Conservation (phyloP, 2,329 filamentous ascomycete genomes). For the Exophiala alcalophila region DNA sequence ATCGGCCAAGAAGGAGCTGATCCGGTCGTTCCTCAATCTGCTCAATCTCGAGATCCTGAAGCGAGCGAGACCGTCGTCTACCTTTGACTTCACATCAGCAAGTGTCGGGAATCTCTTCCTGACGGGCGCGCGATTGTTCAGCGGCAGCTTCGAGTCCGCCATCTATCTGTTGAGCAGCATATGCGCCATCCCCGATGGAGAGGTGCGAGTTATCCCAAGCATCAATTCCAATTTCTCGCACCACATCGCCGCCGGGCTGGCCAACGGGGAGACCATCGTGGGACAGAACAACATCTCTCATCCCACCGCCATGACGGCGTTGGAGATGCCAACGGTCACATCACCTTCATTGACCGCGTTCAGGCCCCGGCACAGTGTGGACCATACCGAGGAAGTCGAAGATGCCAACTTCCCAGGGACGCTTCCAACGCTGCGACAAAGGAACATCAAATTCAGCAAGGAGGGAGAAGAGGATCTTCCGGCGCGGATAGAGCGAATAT, state of each 20-base stretch:
- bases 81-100: conserved; percentile 74
- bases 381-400: conserved; percentile 37
- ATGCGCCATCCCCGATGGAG: conserved; percentile 70
- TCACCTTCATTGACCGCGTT: conserved; percentile 35
- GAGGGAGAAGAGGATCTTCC: conserved; percentile 78
- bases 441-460: conserved; percentile 81
- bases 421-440: conserved; percentile 72
- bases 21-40: conserved; percentile 72
- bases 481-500: conserved; percentile 74
- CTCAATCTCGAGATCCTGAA: conserved; percentile 77
- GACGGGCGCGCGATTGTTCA: conserved; percentile 83
- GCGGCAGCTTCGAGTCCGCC: conserved; percentile 85
- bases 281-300: conserved; percentile 94
- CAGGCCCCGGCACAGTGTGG: conserved; percentile 26
- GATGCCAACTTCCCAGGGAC: conserved; percentile 57
- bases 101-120: conserved; percentile 78
- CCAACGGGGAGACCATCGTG: conserved; percentile 73
- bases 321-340: conserved; percentile 34
- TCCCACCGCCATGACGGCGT: conserved; percentile 50
- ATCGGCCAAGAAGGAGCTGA: conserved; percentile 70
- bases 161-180: conserved; percentile 87
- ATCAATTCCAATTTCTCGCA: conserved; percentile 95
- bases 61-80: conserved; percentile 65
- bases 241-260: conserved; percentile 82
- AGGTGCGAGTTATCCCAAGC: conserved; percentile 77